A percentile compares a stretch with the other conserved stretches of the same genome.
Conservation (phyloP, 768 basidiomycete species). For the Asterophora lycoperdoides region DNA sequence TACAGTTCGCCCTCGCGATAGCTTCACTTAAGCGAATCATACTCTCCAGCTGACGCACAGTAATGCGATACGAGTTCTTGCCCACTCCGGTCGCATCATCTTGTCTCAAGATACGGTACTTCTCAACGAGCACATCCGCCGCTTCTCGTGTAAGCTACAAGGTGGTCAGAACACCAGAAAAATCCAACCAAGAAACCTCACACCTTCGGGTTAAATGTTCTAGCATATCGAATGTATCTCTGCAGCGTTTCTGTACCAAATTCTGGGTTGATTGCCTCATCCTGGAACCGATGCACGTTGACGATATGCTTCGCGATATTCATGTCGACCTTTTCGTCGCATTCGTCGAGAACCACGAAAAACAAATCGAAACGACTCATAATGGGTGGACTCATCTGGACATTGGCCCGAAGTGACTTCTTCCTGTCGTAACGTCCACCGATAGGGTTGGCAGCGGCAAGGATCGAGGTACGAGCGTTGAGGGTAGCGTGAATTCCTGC, state of each 20-base stretch:
- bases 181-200: constrained; percentile 12
- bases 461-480: constrained; percentile 95
- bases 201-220: constrained; percentile 98
- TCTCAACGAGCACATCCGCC: constrained; percentile 89
- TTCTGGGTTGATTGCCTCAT: constrained; percentile 92
- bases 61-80: constrained; percentile 93
- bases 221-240: constrained; percentile 92
- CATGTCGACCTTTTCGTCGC: constrained; percentile 86
- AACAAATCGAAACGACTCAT: constrained; percentile 99
- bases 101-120: constrained; percentile 87
- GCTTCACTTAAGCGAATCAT: constrained; percentile 98
- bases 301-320: constrained; percentile 97
- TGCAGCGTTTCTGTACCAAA: constrained; percentile 97
- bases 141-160: constrained; percentile 86
- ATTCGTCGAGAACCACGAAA: constrained; percentile 97
- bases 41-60: constrained; percentile 95
- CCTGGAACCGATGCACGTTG: constrained; percentile 93
- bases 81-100: constrained; percentile 89
- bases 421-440: constrained; percentile 96
- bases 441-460: constrained; percentile 97
- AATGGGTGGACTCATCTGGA: constrained; percentile 97
- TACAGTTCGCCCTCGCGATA: constrained; percentile 95
- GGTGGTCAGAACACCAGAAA: constrained; percentile 6
- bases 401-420: constrained; percentile 84
- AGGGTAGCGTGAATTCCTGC: constrained; percentile 98